phyloP scores from a whole-genome alignment of 768 basidiomycete species.

The Pleurotus tuber-regium region DNA sequence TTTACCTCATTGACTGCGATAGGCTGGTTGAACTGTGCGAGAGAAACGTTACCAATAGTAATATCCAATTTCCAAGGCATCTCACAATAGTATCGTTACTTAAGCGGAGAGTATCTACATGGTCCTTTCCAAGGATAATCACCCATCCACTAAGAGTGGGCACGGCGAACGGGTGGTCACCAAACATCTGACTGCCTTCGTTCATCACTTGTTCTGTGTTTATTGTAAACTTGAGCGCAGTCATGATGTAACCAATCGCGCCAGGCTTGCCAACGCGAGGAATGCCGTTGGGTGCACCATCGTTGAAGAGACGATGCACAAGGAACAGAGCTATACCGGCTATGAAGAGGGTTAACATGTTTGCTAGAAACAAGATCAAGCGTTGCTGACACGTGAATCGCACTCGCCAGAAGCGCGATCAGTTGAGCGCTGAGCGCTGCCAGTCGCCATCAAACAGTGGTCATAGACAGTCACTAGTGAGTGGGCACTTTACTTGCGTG shows the following conservation, averaged over 20 bases:
- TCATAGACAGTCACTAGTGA: no score
- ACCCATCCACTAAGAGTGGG: slow-evolving; percentile 16
- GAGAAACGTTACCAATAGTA: background rate
- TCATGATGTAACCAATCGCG: slow-evolving; percentile 16
- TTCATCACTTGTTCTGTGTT: slow-evolving; percentile 13
- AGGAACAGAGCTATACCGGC: background rate
- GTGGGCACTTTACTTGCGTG: no score
- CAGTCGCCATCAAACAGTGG: no score
- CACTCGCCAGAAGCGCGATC: no score
- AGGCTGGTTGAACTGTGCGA: slow-evolving; percentile 9
- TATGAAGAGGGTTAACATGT: background rate
- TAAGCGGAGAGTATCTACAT: slow-evolving; percentile 13
- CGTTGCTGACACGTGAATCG: no score
- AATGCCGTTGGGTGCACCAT: background rate
- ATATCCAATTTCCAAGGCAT: background rate
- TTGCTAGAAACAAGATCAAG: no score
- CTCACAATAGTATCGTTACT: slow-evolving; percentile 18
- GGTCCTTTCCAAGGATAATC: slow-evolving; percentile 15
- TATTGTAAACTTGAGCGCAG: slow-evolving; percentile 13
- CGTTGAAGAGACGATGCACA: background rate
- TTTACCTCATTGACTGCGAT: background rate
- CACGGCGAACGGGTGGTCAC: slow-evolving; percentile 15
- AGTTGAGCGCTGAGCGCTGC: no score
- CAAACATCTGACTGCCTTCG: slow-evolving; percentile 15
- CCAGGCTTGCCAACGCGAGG: slow-evolving; percentile 16